phyloP scores from a whole-genome alignment of 345 rosid genomes.

The Eucalyptus tenuipes region DNA sequence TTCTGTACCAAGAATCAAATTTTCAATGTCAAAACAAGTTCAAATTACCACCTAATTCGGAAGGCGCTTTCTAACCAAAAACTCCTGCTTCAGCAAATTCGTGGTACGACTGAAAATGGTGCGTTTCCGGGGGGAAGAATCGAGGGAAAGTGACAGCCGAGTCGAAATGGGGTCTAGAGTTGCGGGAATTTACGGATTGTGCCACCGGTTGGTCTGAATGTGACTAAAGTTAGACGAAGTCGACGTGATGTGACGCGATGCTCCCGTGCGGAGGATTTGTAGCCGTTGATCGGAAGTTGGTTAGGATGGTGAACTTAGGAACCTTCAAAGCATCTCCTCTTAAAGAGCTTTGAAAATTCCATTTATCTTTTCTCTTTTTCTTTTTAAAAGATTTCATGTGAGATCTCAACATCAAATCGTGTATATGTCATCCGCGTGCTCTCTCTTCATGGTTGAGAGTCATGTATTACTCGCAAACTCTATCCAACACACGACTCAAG shows the following conservation, averaged over 20 bases:
- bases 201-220: background rate
- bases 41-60: background rate
- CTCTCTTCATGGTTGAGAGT: no score
- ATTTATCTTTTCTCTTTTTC: accelerated
- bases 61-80: background rate
- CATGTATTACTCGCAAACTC: no score
- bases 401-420: no score
- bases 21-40: background rate
- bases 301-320: background rate
- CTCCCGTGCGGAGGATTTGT: no score
- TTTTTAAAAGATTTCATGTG: background rate
- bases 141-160: background rate
- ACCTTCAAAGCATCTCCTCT: background rate
- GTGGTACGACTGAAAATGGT: background rate
- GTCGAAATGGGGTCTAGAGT: background rate
- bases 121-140: background rate
- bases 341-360: no score
- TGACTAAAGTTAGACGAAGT: background rate
- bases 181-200: background rate
- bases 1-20: background rate
- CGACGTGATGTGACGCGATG: no score
- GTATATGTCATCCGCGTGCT: no score
- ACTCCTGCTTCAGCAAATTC: background rate
- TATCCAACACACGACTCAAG: no score
- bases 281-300: background rate